Evolutionary conservation across 305 asterid genomes (phyloP).

Genomic region (Solanum aculeatissimum): DNA sequence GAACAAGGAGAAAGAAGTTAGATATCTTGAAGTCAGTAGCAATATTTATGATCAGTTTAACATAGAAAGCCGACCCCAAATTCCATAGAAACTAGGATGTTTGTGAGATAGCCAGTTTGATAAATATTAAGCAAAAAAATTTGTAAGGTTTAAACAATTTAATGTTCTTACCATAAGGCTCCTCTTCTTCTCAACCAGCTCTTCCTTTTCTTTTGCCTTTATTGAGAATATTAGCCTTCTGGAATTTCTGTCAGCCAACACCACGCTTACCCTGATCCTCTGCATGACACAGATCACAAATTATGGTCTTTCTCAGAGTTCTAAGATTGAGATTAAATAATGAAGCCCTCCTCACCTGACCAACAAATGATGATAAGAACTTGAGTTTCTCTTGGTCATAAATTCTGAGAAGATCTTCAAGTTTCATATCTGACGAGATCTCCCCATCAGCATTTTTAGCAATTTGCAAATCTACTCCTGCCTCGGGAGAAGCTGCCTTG

Average conservation of each 20-base stretch:
- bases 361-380: constrained; percentile 83
- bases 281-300: constrained; percentile 22
- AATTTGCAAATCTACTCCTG: constrained; percentile 17
- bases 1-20: not conserved
- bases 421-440: constrained; percentile 61
- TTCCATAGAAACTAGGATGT: not conserved
- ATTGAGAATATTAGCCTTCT: constrained; percentile 67
- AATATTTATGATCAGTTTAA: not conserved
- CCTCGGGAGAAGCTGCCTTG: constrained; percentile 23
- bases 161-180: constrained; percentile 56
- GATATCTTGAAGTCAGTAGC: not conserved
- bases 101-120: not conserved
- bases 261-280: constrained; percentile 60
- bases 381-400: constrained; percentile 84
- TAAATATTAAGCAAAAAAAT: not conserved
- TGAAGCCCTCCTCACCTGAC: constrained; percentile 58
- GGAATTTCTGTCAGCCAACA: constrained; percentile 63
- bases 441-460: constrained; percentile 18
- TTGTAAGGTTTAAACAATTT: not conserved
- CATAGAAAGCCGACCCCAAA: not conserved
- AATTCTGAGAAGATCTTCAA: constrained; percentile 74
- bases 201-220: constrained; percentile 76
- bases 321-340: not conserved
- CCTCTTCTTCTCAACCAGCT: constrained; percentile 59
- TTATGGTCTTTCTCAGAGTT: constrained; percentile 2